Percentiles rank a stretch among this genome's conserved stretches.
phyloP scores from a whole-genome alignment of 257 asterid genomes.

The Osmanthus fragrans region DNA sequence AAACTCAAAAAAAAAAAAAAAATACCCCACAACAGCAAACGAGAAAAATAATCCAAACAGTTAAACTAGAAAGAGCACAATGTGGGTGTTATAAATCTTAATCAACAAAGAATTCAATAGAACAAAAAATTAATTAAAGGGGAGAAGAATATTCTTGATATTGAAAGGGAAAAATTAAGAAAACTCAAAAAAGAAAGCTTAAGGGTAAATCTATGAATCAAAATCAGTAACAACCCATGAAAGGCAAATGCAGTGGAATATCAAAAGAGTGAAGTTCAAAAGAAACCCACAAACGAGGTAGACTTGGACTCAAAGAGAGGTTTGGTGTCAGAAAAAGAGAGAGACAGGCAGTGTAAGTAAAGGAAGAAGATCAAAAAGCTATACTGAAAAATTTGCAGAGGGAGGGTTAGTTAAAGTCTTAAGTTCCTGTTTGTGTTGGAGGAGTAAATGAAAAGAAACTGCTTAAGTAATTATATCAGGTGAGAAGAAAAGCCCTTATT shows the following conservation, averaged over 20 bases:
- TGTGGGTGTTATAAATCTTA: conserved; percentile 11
- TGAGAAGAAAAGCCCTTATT: background rate
- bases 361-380: conserved; percentile 14
- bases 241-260: conserved; percentile 40
- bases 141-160: conserved; percentile 33
- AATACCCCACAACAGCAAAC: background rate
- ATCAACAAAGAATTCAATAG: conserved; percentile 25
- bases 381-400: conserved; percentile 23
- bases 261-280: conserved; percentile 31
- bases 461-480: background rate
- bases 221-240: conserved; percentile 49
- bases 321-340: conserved; percentile 57
- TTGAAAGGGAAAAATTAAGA: conserved; percentile 2
- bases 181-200: conserved; percentile 34
- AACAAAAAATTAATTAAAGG: conserved; percentile 17
- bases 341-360: conserved; percentile 13
- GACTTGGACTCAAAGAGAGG: conserved; percentile 74
- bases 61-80: conserved; percentile 15
- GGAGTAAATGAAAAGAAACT: background rate
- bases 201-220: conserved; percentile 49
- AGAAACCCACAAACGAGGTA: conserved; percentile 26
- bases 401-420: conserved; percentile 18
- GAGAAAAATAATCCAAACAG: conserved; percentile 4
- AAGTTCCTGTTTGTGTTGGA: conserved; percentile 7
- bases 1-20: conserved; percentile 7